Conservation (phyloP, 1,284 basidiomycete genomes). For the Malassezia restricta region DNA sequence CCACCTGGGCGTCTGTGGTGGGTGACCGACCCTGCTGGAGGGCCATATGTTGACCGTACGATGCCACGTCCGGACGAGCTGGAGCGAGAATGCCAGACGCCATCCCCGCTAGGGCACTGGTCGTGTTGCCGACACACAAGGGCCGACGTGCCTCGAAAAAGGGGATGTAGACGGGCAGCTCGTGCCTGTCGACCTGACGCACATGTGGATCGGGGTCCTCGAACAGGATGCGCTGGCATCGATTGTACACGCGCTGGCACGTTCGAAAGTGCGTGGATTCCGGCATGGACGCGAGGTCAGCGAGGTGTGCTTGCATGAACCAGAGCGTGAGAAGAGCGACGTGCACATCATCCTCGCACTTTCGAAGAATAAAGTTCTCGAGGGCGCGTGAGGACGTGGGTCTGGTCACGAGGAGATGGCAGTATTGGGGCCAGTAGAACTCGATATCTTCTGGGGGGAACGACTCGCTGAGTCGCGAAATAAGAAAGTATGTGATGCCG, state of each 20-base stretch:
- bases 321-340: constrained; percentile 42
- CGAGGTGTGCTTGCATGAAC: constrained; percentile 42
- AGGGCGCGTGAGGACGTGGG: constrained; percentile 37
- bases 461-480: constrained; percentile 30
- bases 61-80: constrained; percentile 63
- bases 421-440: constrained; percentile 45
- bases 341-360: constrained; percentile 40
- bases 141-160: constrained; percentile 14
- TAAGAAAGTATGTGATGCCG: constrained; percentile 44
- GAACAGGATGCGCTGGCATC: constrained; percentile 94
- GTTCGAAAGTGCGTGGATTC: constrained; percentile 72
- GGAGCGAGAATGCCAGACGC: constrained; percentile 66
- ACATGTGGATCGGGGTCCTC: constrained; percentile 53
- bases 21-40: constrained; percentile 61
- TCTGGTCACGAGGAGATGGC: constrained; percentile 39
- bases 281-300: constrained; percentile 44
- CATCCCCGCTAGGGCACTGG: constrained; percentile 72
- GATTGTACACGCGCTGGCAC: constrained; percentile 81
- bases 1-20: background rate
- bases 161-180: constrained; percentile 3
- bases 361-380: constrained; percentile 37
- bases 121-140: constrained; percentile 25
- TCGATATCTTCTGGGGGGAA: constrained; percentile 35
- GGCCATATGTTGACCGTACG: constrained; percentile 66
- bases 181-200: constrained; percentile 8